Base-by-base conservation (phyloP, 805 yeast species). In the Brettanomyces bruxellensis region DNA sequence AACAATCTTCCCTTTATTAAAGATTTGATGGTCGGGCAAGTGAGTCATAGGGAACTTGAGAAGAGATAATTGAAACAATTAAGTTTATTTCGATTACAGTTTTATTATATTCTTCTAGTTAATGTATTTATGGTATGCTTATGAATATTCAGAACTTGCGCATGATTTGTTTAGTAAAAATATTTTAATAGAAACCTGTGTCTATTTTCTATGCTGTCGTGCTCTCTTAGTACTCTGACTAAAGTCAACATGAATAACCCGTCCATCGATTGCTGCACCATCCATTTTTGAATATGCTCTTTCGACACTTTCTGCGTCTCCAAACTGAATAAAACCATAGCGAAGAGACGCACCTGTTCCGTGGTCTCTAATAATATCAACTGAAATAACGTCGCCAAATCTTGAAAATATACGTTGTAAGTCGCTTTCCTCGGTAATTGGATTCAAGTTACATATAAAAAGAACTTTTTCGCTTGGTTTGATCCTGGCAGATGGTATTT, bases 1-100 rank as follows among this genome's bases (percentile, higher is more conserved):
- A 84, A 91, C 61, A 70, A 69, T 41, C 51, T 86, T 30, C 78
- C 75, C 3, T 73, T 79, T 47, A 61, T 88, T 44, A 91, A 91
- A 65, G 79, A 81, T 51, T 57, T 80, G 43, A 75, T 91, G 76
- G 78, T 87, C 55, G 65, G 73, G 25, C 76, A 72, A 44, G 62
- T 66, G 34, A 62, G 68, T 45, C 54, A 57, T n/a, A 57, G 55
- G 23, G 28, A 40, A 22, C 38, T 35, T n/a, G 14, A 18, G 23
- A 35, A n/a, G 38, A 35, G 13, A 35, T 18, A 7, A 18, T 35
- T 35, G 13, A 7, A 18, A 35, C 8, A 18, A 18, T 18, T 18
- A 18, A 18, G 18, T 18, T 18, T 18, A 18, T 18, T 18, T 18
- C 18, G 18, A 18, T 18, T 18, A 18, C 18, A 18, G 18, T 18